Evolutionary conservation across 192 early-diverging fungal genomes (phyloP).

Genomic region (Gamsiella multidivaricata): DNA sequence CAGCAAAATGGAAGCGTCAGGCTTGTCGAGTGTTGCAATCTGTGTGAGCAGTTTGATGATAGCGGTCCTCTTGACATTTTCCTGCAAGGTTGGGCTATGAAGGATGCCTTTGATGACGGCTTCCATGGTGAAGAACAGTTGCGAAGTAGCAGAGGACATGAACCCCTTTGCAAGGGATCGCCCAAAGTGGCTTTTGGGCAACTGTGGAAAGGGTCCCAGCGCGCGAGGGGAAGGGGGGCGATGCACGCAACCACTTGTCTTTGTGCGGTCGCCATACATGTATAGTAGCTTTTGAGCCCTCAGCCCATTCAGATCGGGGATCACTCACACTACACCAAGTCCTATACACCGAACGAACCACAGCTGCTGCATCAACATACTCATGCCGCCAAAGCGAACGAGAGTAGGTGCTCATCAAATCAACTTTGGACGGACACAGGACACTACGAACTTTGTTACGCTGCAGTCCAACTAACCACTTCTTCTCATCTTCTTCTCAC

Average conservation of each 20-base stretch:
- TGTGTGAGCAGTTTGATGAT: constrained; percentile 20
- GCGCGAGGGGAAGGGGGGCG: no score
- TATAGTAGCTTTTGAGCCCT: no score
- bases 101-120: constrained; percentile 37
- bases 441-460: background rate
- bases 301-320: no score
- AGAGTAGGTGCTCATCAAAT: constrained; percentile 8
- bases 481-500: background rate
- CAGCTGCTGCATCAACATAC: background rate
- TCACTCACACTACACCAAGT: no score
- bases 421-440: background rate
- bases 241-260: no score
- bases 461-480: background rate
- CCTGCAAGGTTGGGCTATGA: constrained; percentile 6
- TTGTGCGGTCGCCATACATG: no score
- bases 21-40: background rate
- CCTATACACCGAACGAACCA: no score
- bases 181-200: no score
- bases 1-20: constrained; percentile 28
- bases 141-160: no score
- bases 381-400: constrained; percentile 44
- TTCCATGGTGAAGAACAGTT: constrained; percentile 23
- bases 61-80: constrained; percentile 12
- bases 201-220: no score
- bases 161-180: no score